Evolutionary conservation across 768 basidiomycete genomes (phyloP).

Genomic region (Phallus indusiatus): DNA sequence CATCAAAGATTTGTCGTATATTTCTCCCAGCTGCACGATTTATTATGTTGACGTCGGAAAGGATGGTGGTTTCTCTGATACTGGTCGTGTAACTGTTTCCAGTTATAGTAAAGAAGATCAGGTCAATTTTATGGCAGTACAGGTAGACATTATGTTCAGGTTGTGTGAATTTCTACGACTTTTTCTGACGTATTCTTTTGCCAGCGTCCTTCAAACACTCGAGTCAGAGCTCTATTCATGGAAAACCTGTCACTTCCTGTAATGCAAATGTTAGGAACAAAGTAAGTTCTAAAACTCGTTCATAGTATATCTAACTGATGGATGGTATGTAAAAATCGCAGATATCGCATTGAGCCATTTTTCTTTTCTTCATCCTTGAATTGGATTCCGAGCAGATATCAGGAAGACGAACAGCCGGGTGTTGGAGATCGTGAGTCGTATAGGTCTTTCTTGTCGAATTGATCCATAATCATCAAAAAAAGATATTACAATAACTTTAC

Average conservation of each 20-base stretch:
- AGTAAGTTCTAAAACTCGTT: slow-evolving; percentile 31
- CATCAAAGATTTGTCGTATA: slow-evolving; percentile 18
- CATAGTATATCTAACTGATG: not conserved
- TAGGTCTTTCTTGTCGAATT: slow-evolving; percentile 18
- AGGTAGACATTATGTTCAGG: slow-evolving; percentile 20
- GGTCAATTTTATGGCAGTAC: slow-evolving; percentile 23
- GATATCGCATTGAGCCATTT: slow-evolving; percentile 53
- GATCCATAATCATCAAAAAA: not conserved
- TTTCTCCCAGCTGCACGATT: slow-evolving; percentile 13
- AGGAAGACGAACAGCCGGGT: slow-evolving; percentile 33
- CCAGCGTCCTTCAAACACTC: slow-evolving; percentile 27
- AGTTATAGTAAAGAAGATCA: slow-evolving; percentile 18
- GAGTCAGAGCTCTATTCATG: slow-evolving; percentile 41
- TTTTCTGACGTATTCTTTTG: not conserved
- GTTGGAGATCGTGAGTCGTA: slow-evolving; percentile 45
- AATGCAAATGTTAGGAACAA: slow-evolving; percentile 48
- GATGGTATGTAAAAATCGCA: slow-evolving; percentile 11
- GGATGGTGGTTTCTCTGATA: slow-evolving; percentile 11
- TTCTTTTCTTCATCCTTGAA: slow-evolving; percentile 56
- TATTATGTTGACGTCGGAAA: slow-evolving; percentile 13
- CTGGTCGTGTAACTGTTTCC: not conserved
- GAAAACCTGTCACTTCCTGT: slow-evolving; percentile 40
- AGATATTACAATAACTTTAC: slow-evolving; percentile 52
- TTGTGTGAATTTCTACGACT: not conserved
- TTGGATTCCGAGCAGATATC: slow-evolving; percentile 61